These are phyloP conservation scores for Serpula lacrymans DNA, from an alignment of 768 basidiomycete species.

Conservation along the genomic window DNA sequence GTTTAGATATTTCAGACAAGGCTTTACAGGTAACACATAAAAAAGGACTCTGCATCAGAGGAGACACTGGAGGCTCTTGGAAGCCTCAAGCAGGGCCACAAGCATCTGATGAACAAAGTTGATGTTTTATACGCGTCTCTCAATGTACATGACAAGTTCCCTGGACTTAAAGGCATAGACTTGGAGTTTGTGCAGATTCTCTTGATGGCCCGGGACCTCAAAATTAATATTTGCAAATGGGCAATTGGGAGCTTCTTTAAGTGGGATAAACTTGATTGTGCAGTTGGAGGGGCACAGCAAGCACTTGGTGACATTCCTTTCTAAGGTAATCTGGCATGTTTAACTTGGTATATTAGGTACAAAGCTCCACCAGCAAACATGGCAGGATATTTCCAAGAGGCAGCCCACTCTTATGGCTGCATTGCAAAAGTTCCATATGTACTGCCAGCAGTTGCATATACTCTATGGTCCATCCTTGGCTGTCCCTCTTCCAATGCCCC, in stretches of 20 bases:
- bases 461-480: constrained; percentile 15
- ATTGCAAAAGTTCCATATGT: constrained; percentile 27
- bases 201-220: constrained; percentile 32
- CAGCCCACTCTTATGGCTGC: constrained; percentile 24
- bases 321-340: not conserved
- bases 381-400: constrained; percentile 27
- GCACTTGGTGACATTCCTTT: constrained; percentile 24
- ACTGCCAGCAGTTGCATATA: constrained; percentile 21
- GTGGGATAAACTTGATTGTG: constrained; percentile 32
- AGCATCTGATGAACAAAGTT: constrained; percentile 17
- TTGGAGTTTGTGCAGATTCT: constrained; percentile 28
- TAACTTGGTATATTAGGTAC: too few relatives aligned
- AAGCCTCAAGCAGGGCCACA: constrained; percentile 16
- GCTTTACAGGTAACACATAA: constrained; percentile 15
- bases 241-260: constrained; percentile 34
- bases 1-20: constrained; percentile 21
- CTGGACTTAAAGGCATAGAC: constrained; percentile 27
- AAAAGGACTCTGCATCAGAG: not conserved
- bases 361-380: constrained; percentile 30
- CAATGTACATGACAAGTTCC: constrained; percentile 28
- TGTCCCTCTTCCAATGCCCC: constrained; percentile 30
- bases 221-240: constrained; percentile 33
- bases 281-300: constrained; percentile 27
- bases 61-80: constrained; percentile 11
- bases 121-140: constrained; percentile 31